These are phyloP conservation scores for Sporothrix curviconia DNA, from an alignment of 2,329 filamentous ascomycete species.

Conservation along the genomic window DNA sequence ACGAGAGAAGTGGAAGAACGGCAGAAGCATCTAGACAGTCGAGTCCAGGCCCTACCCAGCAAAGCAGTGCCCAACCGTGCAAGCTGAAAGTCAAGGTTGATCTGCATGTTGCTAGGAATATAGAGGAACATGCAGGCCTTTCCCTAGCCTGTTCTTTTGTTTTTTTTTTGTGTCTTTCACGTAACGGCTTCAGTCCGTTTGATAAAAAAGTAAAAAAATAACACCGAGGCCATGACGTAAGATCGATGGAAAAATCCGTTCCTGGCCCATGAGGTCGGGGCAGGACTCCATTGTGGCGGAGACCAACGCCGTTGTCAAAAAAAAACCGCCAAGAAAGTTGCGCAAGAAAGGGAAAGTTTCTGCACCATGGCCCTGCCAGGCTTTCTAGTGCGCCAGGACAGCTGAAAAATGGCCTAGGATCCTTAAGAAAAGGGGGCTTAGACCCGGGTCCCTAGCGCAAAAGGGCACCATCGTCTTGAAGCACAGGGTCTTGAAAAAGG, in stretches of 20 bases:
- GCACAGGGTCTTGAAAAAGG: no score
- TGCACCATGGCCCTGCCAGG: no score
- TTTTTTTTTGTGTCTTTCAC: no score
- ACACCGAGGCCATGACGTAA: neutral
- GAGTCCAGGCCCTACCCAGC: no score
- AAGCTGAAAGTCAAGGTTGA: neutral
- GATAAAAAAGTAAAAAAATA: no score
- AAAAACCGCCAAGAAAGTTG: neutral
- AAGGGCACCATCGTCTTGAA: no score
- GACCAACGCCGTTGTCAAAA: neutral
- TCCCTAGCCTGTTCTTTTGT: neutral
- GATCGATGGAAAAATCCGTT: no score
- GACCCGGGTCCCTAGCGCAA: no score
- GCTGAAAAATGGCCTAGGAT: conserved; percentile 15
- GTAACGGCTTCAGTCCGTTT: no score
- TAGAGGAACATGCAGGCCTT: neutral
- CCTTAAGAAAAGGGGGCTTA: conserved; percentile 13
- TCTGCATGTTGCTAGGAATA: neutral
- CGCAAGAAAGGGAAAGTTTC: no score
- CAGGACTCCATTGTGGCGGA: neutral
- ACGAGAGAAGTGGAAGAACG: no score
- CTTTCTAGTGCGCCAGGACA: neutral
- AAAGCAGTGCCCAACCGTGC: neutral
- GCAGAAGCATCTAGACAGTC: no score
- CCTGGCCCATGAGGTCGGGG: neutral